Evolutionary conservation across 2,329 filamentous ascomycete species (phyloP), one percentile per base, ranked within the genome.

Genomic region (Aspergillus quadrilineatus): DNA sequence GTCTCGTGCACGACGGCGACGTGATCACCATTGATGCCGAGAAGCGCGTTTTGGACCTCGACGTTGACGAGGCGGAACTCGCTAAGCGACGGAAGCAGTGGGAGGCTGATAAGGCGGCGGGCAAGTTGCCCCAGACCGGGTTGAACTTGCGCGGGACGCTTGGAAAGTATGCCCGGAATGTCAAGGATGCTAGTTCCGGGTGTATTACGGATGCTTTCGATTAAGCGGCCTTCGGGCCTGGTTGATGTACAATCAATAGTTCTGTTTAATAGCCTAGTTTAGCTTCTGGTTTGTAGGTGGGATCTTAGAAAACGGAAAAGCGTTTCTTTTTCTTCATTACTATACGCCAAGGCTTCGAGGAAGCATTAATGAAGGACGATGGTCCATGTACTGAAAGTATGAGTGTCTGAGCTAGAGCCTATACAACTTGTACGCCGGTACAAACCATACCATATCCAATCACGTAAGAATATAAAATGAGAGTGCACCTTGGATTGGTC

Each of bases 21-120:
- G 81, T 81, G 56, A 88, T 96, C 63, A 85, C 86, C 48, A 95
- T 96, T 58, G 90, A 96, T 67, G 89, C 91, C 0, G 88, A 92
- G 73, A 85, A 85, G 69, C 84, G 84, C 44, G 81, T 80, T 50
- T 83, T 81, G 73, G 91, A 83, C 63, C 78, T 90, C 4, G 78
- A 88, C 39, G 81, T 92, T 6, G 78, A 83, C 12, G 82, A 89
- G 22, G 81, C 82, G 55, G 89, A 90, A 73, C 77, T 90, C 67
- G 79, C 74, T 9, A 74, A 74, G 67, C 79, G 88, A 56, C 77
- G 79, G 62, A 77, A 80, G 64, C 78, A 78, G 55, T 90, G 88
- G 88, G 82, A 80, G 68, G 79, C 67, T 26, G 72, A 70, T 56
- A 72, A 72, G 64, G 68, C 63, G 26, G 71, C 67, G 14, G 75